Percentiles rank a stretch among this genome's conserved stretches.
Conservation (phyloP, 2,329 filamentous ascomycete genomes). For the Xylariaceae sp. region DNA sequence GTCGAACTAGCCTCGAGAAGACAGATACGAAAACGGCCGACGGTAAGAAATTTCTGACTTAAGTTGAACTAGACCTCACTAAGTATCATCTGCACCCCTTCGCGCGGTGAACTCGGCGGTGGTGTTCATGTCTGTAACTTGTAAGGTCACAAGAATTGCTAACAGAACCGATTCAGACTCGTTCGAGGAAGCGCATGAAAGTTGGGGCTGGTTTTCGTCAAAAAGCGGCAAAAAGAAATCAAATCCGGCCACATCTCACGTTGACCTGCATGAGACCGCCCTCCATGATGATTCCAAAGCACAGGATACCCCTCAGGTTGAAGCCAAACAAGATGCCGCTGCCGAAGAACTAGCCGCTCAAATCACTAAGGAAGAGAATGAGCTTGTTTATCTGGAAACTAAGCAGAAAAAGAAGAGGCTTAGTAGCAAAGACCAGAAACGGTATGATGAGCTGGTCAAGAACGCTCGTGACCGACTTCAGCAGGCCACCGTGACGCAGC, state of each 20-base stretch:
- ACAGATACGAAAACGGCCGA: slow-evolving; percentile 24
- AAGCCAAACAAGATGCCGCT: slow-evolving; percentile 37
- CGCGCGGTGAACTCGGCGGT: slow-evolving; percentile 18
- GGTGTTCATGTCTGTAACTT: slow-evolving; percentile 18
- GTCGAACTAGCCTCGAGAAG: slow-evolving; percentile 30
- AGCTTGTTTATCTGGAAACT: slow-evolving; percentile 30
- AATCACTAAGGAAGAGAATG: slow-evolving; percentile 39
- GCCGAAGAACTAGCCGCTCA: slow-evolving; percentile 29
- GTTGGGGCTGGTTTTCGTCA: slow-evolving; percentile 41
- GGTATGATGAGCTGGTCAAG: slow-evolving; percentile 34
- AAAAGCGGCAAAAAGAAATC: slow-evolving; percentile 39
- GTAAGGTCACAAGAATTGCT: slow-evolving; percentile 26
- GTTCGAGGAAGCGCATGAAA: slow-evolving; percentile 41
- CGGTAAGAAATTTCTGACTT: slow-evolving; percentile 23
- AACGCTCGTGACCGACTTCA: slow-evolving; percentile 31
- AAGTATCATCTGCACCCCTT: slow-evolving; percentile 16
- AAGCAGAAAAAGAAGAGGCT: slow-evolving; percentile 31
- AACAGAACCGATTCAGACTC: slow-evolving; percentile 37
- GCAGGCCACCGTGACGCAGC: slow-evolving; percentile 35
- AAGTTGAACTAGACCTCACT: slow-evolving; percentile 23
- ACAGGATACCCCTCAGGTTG: slow-evolving; percentile 26
- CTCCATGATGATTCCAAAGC: slow-evolving; percentile 34
- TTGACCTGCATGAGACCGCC: slow-evolving; percentile 36
- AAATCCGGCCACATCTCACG: slow-evolving; percentile 42
- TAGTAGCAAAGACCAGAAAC: slow-evolving; percentile 28